Base-by-base conservation (phyloP, 2,329 filamentous ascomycete species). In the Setomelanomma holmii region DNA sequence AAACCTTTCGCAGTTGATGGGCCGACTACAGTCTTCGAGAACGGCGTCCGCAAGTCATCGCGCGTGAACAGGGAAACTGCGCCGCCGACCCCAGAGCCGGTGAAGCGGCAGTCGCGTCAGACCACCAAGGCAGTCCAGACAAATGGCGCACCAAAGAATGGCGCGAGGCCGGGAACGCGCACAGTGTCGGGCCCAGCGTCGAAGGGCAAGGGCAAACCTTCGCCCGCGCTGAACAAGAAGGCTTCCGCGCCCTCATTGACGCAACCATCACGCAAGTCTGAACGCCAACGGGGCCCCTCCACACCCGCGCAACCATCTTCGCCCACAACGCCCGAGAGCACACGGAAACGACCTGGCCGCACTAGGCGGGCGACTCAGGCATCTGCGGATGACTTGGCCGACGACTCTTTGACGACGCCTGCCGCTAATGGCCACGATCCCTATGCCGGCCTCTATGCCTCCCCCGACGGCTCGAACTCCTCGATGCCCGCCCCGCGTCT, bases 1-100 rank as follows among this genome's bases (percentile, higher is more conserved):
- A 98, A 95, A 79, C 90, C 86, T 68, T 84, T 90, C 57, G 84
- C 84, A 53, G 91, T 89, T 35, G 90, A 96, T 22, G 95, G 95
- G 0, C 95, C 95, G 19, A 95, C 93, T 3, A 89, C 90, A 0
- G 93, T 96, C 71, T 84, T 89, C 40, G 80, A 85, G 70, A 82
- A 84, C 69, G 86, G 86, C 34, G 80, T 80, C 60, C 79, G 86
- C 53, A 85, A 84, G 72, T 88, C 86, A 39, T 82, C 84, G 42
- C 78, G 86, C 62, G 82, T 84, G 46, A 84, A 82, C 63, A 64
- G 57, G 40, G 69, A 73, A 1, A 51, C 64, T 17, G 61, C 71
- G 17, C 68, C 83, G 17, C 80, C 82, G 12, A 80, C 81, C 39
- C 76, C 77, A 39, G 79, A 78, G 27, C 77, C 78, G 35, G 79